Evolutionary conservation across 2,329 filamentous ascomycete genomes (phyloP), one percentile per base, ranked within the genome.

Genomic region (Venturia nashicola): DNA sequence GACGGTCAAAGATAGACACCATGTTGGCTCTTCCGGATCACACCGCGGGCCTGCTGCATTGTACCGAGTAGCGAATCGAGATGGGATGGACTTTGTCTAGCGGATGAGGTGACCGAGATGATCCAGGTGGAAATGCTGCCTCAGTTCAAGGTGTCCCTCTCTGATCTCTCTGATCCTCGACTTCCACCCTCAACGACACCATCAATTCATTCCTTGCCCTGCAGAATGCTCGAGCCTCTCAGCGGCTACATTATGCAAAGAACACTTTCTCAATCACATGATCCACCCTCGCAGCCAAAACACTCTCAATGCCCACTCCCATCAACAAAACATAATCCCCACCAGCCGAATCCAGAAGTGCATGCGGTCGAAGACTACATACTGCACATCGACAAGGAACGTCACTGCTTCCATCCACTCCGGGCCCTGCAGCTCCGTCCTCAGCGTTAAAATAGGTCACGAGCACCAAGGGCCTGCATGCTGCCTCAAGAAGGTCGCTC

Each of bases 1-100:
- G 57, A 60, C 57, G 42, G 57, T 60, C 57, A 60, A 60, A 55
- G 48, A 55, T 55, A 34, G 57, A 60, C 42, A 60, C 40, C 57
- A 43, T 60, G 48, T 36, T 57, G 51, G 51, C 51, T 57, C 27
- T 7, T 36, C 51, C 51, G 51, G 32, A 57, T 57, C 51, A 57
- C 59, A 60, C 39, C n/a, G 59, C 59, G 39, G 59, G 42, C 36
- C 59, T 39, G 20, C 59, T 60, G 59, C 59, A 60, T 39, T 60
- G 20, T 3, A 44, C 36, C 27, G 57, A 43, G 39, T 1, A 44
- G 27, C 59, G 42, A 60, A 60, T 60, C 59, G 59, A 60, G 43
- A 36, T 57, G 32, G 51, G 16, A n/a, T 36, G 9, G 18, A 3
- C 51, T n/a, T 51, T n/a, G 20, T 36, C 18, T 18, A 57, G 51